Base-by-base conservation (phyloP, 2,329 filamentous ascomycete genomes). In the Graphiopsis chlorocephala region DNA sequence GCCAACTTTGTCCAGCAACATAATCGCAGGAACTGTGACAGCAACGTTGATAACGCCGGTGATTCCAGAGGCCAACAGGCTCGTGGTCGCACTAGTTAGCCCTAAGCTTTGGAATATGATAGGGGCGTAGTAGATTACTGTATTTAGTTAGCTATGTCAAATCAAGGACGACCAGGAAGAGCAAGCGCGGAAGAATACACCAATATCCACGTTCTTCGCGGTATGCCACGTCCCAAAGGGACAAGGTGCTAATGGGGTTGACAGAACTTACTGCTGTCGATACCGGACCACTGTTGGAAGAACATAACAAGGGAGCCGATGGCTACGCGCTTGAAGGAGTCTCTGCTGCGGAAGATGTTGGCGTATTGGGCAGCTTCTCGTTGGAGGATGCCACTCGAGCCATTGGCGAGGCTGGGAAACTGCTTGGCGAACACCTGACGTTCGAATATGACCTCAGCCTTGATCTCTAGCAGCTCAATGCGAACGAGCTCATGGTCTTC, bases 391-490 rank as follows among this genome's bases (percentile, higher is more conserved):
- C 17, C n/a, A 31, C n/a, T 35, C 4, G 28, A 20, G 20, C 52
- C 29, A 14, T 23, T 20, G 10, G n/a, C 31, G 11, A 31, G 29
- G 28, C 52, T 29, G 12, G 17, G 29, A 2, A 23, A 31, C n/a
- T 33, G 17, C 14, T 56, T 20, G 8, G 28, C 10, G n/a, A 47
- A 26, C 20, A 42, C 28, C n/a, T 60, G 23, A 28, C 26, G 90
- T 77, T 94, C 90, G 68, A 94, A 95, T 17, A 90, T 75, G 0
- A 87, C 88, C 74, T 92, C 89, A 0, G 90, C 90, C 75, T 91
- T 91, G 78, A 94, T 93, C 74, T 94, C 91, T 17, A 92, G 84
- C 72, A 90, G 92, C 72, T 94, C 91, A 1, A 92, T 81, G 68
- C 89, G 84, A 42, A 93, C 84, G 0, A 91, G 82, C 64, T 91